Base-by-base conservation (phyloP, 495 filamentous ascomycete genomes). In the Alectoria sarmentosa region DNA sequence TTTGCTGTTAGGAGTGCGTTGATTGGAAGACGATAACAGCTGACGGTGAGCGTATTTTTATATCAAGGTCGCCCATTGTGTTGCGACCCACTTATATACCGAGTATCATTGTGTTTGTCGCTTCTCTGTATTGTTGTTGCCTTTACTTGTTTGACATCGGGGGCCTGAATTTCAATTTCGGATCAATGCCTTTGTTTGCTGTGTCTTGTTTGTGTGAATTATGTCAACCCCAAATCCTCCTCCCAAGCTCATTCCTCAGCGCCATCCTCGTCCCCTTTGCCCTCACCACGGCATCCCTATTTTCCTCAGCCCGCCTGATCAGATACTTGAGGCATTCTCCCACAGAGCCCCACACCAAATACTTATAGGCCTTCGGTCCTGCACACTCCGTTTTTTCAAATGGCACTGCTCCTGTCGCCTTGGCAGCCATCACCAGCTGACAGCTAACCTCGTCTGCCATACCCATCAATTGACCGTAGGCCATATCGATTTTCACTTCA, bases 401-500 rank as follows among this genome's bases (percentile, higher is more conserved):
- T 19, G 30, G 26, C 37, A 36, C 38, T 28, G 28, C 28, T 65
- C 38, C 67, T 67, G 14, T 56, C 60, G 57, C 68, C 63, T 78
- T 70, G 65, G 80, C 76, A 6, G 81, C 82, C 65, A 85, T 73
- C 32, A 96, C 83, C 21, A 97, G 77, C 70, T 90, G 88, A 67
- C 90, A 89, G 75, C 87, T 90, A 28, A 98, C 86, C 70, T 98
- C 94, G 66, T 98, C 94, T 21, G 94, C 94, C 94, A 97, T 97
- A 28, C 94, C 94, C 80, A 93, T 89, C 10, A 98, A 82, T 75
- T 98, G 94, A 9, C 90, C 93, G 75, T 92, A 96, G 36, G 85
- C 85, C 21, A 96, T 78, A 30, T 89, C 82, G 7, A 84, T 80
- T 42, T 72, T 75, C 32, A 72, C 39, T 65, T 82, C 75, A 1